Evolutionary conservation across 2,329 filamentous ascomycete species (phyloP), one percentile per base, ranked within the genome.

Genomic region (Rasamsonia emersonii): DNA sequence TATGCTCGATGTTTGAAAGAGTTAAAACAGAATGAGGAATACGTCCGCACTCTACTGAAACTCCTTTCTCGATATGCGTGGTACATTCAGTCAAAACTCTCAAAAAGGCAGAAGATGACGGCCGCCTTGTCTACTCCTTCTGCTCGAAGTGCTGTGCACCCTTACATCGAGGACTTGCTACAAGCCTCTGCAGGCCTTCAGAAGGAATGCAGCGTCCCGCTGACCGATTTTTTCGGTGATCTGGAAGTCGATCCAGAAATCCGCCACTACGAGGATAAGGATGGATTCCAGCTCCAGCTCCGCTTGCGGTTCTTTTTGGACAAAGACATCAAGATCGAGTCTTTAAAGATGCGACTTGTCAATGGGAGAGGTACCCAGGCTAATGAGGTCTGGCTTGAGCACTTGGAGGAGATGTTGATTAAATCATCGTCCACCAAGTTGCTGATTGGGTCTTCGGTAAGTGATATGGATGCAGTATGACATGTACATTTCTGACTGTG

Each of bases 1-100:
- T 91, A 95, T 53, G 75, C 83, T 1, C 73, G 75, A 29, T 96
- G 88, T 54, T 68, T 98, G 17, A 80, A 82, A 42, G 73, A 84
- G 45, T 70, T 94, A 17, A 69, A 81, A 29, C 75, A 77, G 9
- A 77, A 77, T 38, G 82, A 89, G 32, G 85, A 93, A 40, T 93
- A 86, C 47, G 77, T 88, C 10, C 74, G 75, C 15, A 78, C 83
- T 6, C 70, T 85, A 6, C 65, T 95, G 9, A 81, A 82, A 46
- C 64, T 95, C 2, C 61, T 62, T 24, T 49, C 56, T 9, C 58
- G 56, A 35, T 60, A 57, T 40, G 56, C 57, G 15, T 38, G 45
- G 27, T 43, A 53, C 38, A 48, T 44, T 9, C 52, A 59, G 34
- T 51, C 56, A 8, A 42, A 44, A 23, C 35, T 59, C 23, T 51